Evolutionary conservation across 139 green algal genomes (phyloP), one percentile per base, ranked within the genome.

Genomic region (Haematococcus sp.): DNA sequence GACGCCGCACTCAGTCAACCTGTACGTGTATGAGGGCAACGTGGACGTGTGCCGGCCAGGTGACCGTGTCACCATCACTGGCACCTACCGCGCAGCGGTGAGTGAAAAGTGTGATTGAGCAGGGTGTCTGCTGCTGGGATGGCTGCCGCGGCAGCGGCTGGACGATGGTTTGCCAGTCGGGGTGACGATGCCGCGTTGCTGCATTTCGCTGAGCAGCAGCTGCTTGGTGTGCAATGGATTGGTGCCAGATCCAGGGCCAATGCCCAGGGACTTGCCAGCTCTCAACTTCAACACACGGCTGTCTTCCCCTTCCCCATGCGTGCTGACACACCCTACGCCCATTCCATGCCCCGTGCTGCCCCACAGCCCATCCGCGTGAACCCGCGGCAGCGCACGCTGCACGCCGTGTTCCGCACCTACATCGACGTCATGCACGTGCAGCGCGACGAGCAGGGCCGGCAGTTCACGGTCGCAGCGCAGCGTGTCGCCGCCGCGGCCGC

Each of bases 371-470:
- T 98, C 60, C 88, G 91, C 20, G 73, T 92, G 28, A 89, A 86
- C 65, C 87, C 91, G 1, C 83, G 72, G 44, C 80, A 85, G 52
- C 60, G 76, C 33, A 33, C 73, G 2, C 63, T 81, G 54, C 78
- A 87, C 71, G 82, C 85, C 4, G 56, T 93, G 22, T 96, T 92
- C 87, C 74, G 74, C 46, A 89, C 84, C 44, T 97, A 97, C 87
- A 70, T 99, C 9, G 94, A 98, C 71, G 84, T 95, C 23, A 85
- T 98, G 61, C 95, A 99, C 83, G 86, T 98, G 23, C 60, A 79
- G 49, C 69, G 81, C 4, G 76, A 86, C 46, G 76, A 86, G 71
- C 73, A 44, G 22, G n/a, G 55, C 27, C 71, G 74, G 40, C 77
- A 93, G 33, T 93, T 93, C 80, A 84, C 71, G 4, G 19, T 87